Conservation (phyloP, 805 yeast species). For the Saccharomycopsis lassenensis region DNA sequence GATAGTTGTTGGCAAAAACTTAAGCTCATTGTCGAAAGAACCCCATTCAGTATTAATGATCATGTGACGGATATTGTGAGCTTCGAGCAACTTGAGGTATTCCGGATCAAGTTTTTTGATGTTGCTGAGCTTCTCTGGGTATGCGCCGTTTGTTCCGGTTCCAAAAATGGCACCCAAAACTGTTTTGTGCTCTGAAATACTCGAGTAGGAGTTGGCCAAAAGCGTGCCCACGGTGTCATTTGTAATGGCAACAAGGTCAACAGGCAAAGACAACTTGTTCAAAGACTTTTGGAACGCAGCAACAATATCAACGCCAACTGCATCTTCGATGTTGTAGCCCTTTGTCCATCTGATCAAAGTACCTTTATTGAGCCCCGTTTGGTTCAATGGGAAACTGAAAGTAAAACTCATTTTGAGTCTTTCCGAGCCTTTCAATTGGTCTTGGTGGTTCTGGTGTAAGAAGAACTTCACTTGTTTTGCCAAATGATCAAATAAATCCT, state of each 20-base stretch:
- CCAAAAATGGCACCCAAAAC: conserved; percentile 89
- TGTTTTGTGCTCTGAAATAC: conserved; percentile 63
- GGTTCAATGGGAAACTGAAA: conserved; percentile 87
- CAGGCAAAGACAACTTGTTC: conserved; percentile 48
- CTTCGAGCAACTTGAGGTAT: conserved; percentile 27
- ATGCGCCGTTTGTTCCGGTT: conserved; percentile 97
- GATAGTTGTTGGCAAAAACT: conserved; percentile 63
- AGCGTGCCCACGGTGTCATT: conserved; percentile 96
- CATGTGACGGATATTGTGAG: conserved; percentile 53
- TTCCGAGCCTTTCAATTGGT: conserved; percentile 5
- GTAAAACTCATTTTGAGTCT: conserved; percentile 77
- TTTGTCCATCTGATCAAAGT: conserved; percentile 90
- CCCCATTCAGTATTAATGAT: conserved; percentile 97
- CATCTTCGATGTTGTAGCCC: conserved; percentile 81
- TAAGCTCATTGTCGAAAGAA: conserved; percentile 78
- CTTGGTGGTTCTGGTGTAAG: conserved; percentile 48
- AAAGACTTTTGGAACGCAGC: conserved; percentile 58
- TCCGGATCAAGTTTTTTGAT: conserved; percentile 62
- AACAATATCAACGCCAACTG: conserved; percentile 63
- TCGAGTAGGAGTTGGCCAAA: conserved; percentile 75
- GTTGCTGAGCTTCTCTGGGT: conserved; percentile 63
- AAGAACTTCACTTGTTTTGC: conserved; percentile 63
- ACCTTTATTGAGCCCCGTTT: conserved; percentile 70
- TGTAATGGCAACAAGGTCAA: conserved; percentile 75
- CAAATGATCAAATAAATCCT: conserved; percentile 60